A percentile compares a stretch with the other conserved stretches of the same genome.
Conservation (phyloP, 305 asterid genomes). For the Withania somnifera region DNA sequence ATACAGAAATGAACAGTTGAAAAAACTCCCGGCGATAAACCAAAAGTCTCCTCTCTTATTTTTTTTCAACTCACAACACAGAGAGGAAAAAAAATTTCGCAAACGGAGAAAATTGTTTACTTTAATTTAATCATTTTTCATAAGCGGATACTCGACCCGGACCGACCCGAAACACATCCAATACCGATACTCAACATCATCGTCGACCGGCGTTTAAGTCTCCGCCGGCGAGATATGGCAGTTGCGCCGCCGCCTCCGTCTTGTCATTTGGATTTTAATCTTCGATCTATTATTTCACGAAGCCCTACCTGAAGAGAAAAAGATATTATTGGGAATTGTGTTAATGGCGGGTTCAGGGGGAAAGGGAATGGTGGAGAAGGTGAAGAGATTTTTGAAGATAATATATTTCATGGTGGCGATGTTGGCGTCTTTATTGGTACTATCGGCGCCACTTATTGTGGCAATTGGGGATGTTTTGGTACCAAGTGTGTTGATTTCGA, state of each 20-base stretch:
- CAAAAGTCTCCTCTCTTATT: slow-evolving; percentile 1
- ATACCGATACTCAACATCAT: neutral
- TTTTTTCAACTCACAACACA: neutral
- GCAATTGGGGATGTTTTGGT: slow-evolving; percentile 55
- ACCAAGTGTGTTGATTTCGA: slow-evolving; percentile 59
- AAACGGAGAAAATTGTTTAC: neutral
- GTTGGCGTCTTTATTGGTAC: slow-evolving; percentile 67
- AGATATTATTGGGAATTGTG: too few species aligned
- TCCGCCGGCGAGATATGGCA: slow-evolving; percentile 50
- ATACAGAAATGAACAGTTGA: neutral
- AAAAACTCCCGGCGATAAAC: slow-evolving; percentile 3
- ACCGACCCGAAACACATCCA: neutral
- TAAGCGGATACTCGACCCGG: neutral
- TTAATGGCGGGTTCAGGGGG: slow-evolving; percentile 28
- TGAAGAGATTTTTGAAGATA: slow-evolving; percentile 52
- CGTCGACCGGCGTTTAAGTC: neutral
- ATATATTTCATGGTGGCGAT: slow-evolving; percentile 70
- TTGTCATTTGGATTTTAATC: slow-evolving; percentile 7
- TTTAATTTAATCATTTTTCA: too few species aligned
- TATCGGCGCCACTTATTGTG: slow-evolving; percentile 69
- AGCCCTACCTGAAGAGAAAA: neutral
- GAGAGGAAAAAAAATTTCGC: too few species aligned
- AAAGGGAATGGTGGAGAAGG: slow-evolving; percentile 66
- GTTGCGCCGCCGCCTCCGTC: slow-evolving; percentile 14
- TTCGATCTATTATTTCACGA: slow-evolving; percentile 7